A percentile compares a stretch with the other conserved stretches of the same genome.
Conservation (phyloP, 2,329 filamentous ascomycete genomes). For the Conoideocrella luteorostrata region DNA sequence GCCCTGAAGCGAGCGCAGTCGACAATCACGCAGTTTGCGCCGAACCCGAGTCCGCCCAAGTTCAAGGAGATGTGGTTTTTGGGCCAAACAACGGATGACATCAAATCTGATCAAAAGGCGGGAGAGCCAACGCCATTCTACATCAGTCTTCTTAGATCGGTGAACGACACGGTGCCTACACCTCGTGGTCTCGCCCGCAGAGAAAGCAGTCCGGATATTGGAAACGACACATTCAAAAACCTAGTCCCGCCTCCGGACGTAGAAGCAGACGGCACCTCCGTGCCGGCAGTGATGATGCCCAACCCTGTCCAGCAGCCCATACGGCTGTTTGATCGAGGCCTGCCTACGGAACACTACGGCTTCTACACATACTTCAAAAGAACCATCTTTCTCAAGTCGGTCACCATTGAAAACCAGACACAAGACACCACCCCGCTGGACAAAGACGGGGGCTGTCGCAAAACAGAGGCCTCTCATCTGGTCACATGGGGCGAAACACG, state of each 20-base stretch:
- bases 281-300: slow-evolving; percentile 66
- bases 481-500: slow-evolving; percentile 56
- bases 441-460: slow-evolving; percentile 46
- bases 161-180: slow-evolving; percentile 25
- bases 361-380: slow-evolving; percentile 92
- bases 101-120: slow-evolving; percentile 59
- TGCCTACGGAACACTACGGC: slow-evolving; percentile 78
- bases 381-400: slow-evolving; percentile 70
- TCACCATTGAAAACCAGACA: slow-evolving; percentile 39
- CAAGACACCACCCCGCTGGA: slow-evolving; percentile 41
- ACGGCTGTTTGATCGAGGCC: slow-evolving; percentile 76
- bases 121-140: slow-evolving; percentile 88
- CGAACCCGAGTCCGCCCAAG: slow-evolving; percentile 52
- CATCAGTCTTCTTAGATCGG: slow-evolving; percentile 60
- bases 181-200: slow-evolving; percentile 20
- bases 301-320: slow-evolving; percentile 69
- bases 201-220: slow-evolving; percentile 11
- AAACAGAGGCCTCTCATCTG: slow-evolving; percentile 47
- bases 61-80: slow-evolving; percentile 71
- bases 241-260: slow-evolving; percentile 58
- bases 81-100: slow-evolving; percentile 77
- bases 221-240: slow-evolving; percentile 23
- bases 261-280: slow-evolving; percentile 64
- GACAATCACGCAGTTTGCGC: slow-evolving; percentile 29
- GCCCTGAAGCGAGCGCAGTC: slow-evolving; percentile 15